Evolutionary conservation across 495 filamentous ascomycete genomes (phyloP), one percentile per base, ranked within the genome.

Genomic region (Penicillium ochrochloron): DNA sequence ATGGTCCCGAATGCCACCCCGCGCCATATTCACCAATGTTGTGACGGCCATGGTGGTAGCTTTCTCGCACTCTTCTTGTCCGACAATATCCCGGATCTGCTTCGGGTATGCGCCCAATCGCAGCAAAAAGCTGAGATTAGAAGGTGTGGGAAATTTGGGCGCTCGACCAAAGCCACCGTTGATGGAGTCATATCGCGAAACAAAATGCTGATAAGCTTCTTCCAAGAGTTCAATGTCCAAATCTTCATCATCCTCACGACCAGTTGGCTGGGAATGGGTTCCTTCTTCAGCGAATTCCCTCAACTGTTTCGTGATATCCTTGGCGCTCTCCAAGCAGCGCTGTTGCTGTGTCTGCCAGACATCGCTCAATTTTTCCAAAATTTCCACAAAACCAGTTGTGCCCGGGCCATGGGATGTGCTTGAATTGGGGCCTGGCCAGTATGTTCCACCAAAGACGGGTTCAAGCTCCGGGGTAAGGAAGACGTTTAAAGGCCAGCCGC

Each of bases 401-500:
- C 88, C 88, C 11, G 84, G 82, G 8, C 78, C 77, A 12, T 66
- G 73, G 21, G 76, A 68, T 35, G 74, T 73, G 57, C 80, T 85
- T 59, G 81, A 85, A 68, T 79, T 89, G 61, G 86, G 92, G 2
- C 93, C 93, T 11, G 95, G 93, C 91, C 92, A 97, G 75, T 99
- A 99, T 35, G 95, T 97, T 23, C 93, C 96, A 52, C 96, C 96
- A 75, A 97, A 98, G 23, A 99, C 88, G 0, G 95, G 95, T 64
- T 97, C 90, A 7, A 98, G 84, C 68, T 94, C 88, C 0, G 96
- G 96, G 0, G 96, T 98, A 29, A 98, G 82, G 72, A 99, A 98
- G 23, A 97, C 92, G 74, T 97, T 98, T 51, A 99, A 82, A 12
- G 95, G 95, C 96, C 96, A 99, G 29, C 95, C 95, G 3, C 93